phyloP scores from a whole-genome alignment of 2,329 filamentous ascomycete species.

The Diplodia scrobiculata region DNA sequence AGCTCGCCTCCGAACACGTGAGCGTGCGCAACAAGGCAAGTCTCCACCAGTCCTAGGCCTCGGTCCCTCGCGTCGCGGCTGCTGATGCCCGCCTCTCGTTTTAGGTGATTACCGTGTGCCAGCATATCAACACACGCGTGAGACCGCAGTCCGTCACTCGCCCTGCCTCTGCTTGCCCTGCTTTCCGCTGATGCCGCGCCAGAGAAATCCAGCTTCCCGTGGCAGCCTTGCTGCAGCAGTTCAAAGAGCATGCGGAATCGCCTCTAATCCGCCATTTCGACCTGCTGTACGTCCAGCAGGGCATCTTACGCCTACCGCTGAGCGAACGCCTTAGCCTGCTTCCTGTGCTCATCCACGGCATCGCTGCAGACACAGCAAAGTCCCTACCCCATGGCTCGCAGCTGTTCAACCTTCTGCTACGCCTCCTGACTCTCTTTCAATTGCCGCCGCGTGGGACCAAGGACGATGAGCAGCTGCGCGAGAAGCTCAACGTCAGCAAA shows the following conservation, averaged over 20 bases:
- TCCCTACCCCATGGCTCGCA: constrained; percentile 60
- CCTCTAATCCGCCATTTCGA: constrained; percentile 84
- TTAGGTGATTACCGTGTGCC: constrained; percentile 67
- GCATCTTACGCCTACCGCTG: constrained; percentile 63
- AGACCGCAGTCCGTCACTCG: constrained; percentile 53
- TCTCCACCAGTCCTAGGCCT: background rate
- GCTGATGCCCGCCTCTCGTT: constrained; percentile 39
- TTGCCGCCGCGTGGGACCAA: constrained; percentile 76
- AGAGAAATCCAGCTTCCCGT: constrained; percentile 76
- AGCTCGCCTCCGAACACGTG: constrained; percentile 77
- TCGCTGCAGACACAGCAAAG: constrained; percentile 61
- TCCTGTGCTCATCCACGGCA: constrained; percentile 68
- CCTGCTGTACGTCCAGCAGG: constrained; percentile 84
- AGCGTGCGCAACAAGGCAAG: constrained; percentile 75
- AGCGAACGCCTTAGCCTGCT: constrained; percentile 70
- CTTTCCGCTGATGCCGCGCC: constrained; percentile 30
- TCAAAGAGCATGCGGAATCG: constrained; percentile 71
- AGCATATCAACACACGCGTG: constrained; percentile 69
- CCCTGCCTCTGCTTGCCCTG: background rate
- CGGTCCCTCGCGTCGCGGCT: constrained; percentile 27
- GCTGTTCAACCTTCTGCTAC: constrained; percentile 80
- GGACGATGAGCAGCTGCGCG: constrained; percentile 71
- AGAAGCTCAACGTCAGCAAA: constrained; percentile 66
- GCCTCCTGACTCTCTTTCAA: constrained; percentile 69
- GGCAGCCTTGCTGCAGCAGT: constrained; percentile 80